Evolutionary conservation across 352 stramenopile species (phyloP), one percentile per base, ranked within the genome.

Genomic region (Pythium utonaiense): DNA sequence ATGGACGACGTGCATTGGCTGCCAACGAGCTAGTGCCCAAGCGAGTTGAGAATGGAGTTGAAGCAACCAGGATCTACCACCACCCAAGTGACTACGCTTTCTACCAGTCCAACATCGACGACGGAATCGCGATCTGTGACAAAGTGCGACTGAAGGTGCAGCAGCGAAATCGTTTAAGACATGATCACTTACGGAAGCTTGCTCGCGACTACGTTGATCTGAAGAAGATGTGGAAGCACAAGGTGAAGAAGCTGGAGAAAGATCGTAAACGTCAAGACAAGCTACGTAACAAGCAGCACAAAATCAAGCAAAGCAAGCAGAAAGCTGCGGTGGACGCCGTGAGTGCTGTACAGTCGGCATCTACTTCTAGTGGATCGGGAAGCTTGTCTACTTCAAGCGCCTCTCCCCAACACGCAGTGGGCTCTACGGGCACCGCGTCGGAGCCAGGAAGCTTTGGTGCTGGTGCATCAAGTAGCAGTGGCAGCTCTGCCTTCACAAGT

Each of bases 181-280:
- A 91, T 57, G 78, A 89, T 22, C 73, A 85, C 31, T 62, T 92
- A 52, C 87, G 87, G 25, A 79, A 73, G 30, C 70, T 94, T 6
- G 84, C 86, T 6, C 71, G 79, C 17, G 86, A 95, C 24, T 95
- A 92, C 40, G 62, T 93, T 6, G 79, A 93, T 14, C 55, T 93
- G 40, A 91, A 94, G 44, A 90, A 88, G 53, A 58, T 71, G 17
- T 95, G 86, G 86, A 91, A 91, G 54, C 40, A 77, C n/a, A 80
- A 83, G 22, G 83, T 95, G 28, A 95, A 94, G 60, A 89, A 79
- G 55, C 75, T 95, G 50, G 86, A 95, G 58, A 95, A 95, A 57
- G 86, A 92, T 52, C 78, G 84, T 14, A 95, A 95, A 53, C 80
- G 83, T 2, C 82, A 91, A 65, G 84, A 93, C 44, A 95, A 95